A percentile compares a stretch with the other conserved stretches of the same genome.
These are phyloP conservation scores for Arabis alpina DNA, from an alignment of 345 rosid species.

Conservation along the genomic window DNA sequence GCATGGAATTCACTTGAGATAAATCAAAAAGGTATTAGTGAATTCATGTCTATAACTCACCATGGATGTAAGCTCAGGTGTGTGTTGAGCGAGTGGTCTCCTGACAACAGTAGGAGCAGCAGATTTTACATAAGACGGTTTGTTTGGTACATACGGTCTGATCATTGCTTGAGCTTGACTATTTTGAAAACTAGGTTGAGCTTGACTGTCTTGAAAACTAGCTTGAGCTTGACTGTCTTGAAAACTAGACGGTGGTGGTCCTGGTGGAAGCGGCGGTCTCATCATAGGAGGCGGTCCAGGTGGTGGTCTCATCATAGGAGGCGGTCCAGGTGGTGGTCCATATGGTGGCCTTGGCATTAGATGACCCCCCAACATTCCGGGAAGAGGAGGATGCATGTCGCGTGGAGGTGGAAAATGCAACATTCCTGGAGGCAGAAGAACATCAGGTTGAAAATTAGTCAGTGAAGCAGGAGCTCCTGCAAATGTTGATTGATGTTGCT, in stretches of 20 bases:
- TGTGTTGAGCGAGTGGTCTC: conserved; percentile 98
- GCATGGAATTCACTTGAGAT: not conserved
- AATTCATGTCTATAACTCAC: conserved; percentile 49
- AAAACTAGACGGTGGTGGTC: conserved; percentile 82
- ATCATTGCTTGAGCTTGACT: conserved; percentile 40
- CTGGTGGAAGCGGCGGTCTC: conserved; percentile 98
- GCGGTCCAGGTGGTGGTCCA: conserved; percentile 87
- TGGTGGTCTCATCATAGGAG: conserved; percentile 95
- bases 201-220: conserved; percentile 44
- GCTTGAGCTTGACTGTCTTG: conserved; percentile 51
- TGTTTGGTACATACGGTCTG: conserved; percentile 66
- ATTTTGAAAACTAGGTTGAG: conserved; percentile 43
- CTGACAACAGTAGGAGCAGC: conserved; percentile 99
- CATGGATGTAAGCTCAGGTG: conserved; percentile 96
- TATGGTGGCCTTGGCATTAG: conserved; percentile 80
- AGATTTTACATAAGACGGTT: conserved; percentile 94
- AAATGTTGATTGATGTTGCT: conserved; percentile 60
- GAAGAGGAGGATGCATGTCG: conserved; percentile 56
- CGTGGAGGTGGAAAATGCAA: conserved; percentile 80
- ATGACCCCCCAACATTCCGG: conserved; percentile 72
- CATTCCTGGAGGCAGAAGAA: conserved; percentile 71
- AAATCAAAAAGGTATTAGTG: conserved; percentile 1
- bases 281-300: conserved; percentile 90
- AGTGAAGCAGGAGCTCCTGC: conserved; percentile 51
- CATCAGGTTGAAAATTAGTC: conserved; percentile 57